phyloP scores from a whole-genome alignment of 2,329 filamentous ascomycete species.

The Colletotrichum eremochloae region DNA sequence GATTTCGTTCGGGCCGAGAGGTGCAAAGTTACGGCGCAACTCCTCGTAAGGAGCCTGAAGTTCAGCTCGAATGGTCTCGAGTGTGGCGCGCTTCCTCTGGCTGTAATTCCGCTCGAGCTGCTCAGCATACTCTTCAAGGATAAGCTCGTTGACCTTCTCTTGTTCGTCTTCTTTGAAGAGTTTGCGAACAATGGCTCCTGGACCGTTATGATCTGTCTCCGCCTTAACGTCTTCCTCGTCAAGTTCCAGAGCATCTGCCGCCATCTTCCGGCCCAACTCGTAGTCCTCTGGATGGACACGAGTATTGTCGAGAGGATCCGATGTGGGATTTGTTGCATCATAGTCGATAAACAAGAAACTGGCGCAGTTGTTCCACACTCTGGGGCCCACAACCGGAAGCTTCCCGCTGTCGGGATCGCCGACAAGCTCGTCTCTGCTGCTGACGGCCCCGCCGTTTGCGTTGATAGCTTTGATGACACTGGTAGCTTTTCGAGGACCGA shows the following conservation, averaged over 20 bases:
- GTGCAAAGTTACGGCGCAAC: slow-evolving; percentile 82
- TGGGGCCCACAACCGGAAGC: slow-evolving; percentile 84
- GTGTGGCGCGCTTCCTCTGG: slow-evolving; percentile 92
- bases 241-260: slow-evolving; percentile 93
- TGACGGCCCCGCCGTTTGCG: slow-evolving; percentile 87
- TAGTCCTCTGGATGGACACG: slow-evolving; percentile 99
- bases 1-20: slow-evolving; percentile 80
- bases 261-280: slow-evolving; percentile 97
- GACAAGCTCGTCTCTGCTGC: slow-evolving; percentile 87
- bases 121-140: slow-evolving; percentile 96
- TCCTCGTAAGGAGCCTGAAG: slow-evolving; percentile 95
- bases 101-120: slow-evolving; percentile 94
- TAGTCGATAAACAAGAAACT: slow-evolving; percentile 94
- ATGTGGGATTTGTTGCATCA: slow-evolving; percentile 82
- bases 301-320: slow-evolving; percentile 95
- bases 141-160: slow-evolving; percentile 95
- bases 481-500: slow-evolving; percentile 92
- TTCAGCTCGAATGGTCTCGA: slow-evolving; percentile 96
- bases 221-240: slow-evolving; percentile 98
- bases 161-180: slow-evolving; percentile 95
- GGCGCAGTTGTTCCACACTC: slow-evolving; percentile 96
- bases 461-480: slow-evolving; percentile 83
- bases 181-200: slow-evolving; percentile 91
- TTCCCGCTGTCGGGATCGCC: slow-evolving; percentile 87
- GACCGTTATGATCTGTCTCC: slow-evolving; percentile 89